A percentile compares a stretch with the other conserved stretches of the same genome.
phyloP scores from a whole-genome alignment of 495 filamentous ascomycete species.

The Penicillium longicatenatum region DNA sequence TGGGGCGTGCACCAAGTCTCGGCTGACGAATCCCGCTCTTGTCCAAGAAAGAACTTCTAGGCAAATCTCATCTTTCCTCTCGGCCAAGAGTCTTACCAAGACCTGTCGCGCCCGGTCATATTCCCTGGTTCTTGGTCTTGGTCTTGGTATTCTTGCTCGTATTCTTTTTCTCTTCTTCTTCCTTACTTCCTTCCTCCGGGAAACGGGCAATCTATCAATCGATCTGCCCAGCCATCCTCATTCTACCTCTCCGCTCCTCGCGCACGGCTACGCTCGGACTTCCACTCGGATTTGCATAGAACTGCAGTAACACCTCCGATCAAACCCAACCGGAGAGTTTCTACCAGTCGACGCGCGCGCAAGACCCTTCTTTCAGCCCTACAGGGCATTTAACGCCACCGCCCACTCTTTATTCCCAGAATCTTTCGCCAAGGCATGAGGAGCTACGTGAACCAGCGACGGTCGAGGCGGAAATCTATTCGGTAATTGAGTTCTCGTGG shows the following conservation, averaged over 20 bases:
- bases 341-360: neutral
- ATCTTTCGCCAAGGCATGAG: constrained; percentile 32
- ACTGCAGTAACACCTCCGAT: neutral
- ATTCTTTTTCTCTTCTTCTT: neutral
- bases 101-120: neutral
- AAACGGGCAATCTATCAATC: neutral
- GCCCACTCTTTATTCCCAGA: constrained; percentile 12
- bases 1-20: constrained; percentile 24
- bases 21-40: constrained; percentile 36
- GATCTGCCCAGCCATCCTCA: neutral
- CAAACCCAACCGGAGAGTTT: constrained; percentile 4
- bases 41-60: constrained; percentile 22
- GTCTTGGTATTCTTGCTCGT: constrained; percentile 3
- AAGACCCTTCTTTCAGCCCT: constrained; percentile 20
- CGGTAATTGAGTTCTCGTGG: constrained; percentile 25
- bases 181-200: neutral
- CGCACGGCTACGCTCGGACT: constrained; percentile 9
- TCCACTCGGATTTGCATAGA: neutral
- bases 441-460: constrained; percentile 23
- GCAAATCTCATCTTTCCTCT: constrained; percentile 24
- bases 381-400: constrained; percentile 19
- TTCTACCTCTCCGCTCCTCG: constrained; percentile 4
- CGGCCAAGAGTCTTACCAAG: constrained; percentile 7
- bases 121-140: neutral
- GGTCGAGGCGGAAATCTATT: constrained; percentile 28